Conservation (phyloP, 495 filamentous ascomycete genomes). For the Lophium mytilinum region DNA sequence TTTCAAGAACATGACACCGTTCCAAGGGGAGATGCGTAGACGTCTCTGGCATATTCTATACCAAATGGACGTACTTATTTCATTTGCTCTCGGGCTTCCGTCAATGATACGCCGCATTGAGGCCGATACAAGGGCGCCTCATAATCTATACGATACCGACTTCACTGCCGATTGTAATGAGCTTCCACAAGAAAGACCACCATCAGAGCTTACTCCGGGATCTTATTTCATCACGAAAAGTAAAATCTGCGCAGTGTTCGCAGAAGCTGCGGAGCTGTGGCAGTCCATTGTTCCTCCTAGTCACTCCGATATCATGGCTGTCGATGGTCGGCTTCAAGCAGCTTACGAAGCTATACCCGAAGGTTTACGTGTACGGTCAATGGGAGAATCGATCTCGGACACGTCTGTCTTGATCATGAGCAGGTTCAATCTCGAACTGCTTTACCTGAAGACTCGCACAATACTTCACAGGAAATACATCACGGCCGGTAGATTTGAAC, state of each 20-base stretch:
- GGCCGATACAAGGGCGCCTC: slow-evolving; percentile 27
- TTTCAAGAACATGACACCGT: slow-evolving; percentile 28
- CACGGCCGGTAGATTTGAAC: slow-evolving; percentile 25
- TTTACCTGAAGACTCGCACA: slow-evolving; percentile 38
- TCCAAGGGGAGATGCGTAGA: slow-evolving; percentile 34
- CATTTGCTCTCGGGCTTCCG: slow-evolving; percentile 32
- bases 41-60: slow-evolving; percentile 28
- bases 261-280: slow-evolving; percentile 38
- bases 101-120: slow-evolving; percentile 27
- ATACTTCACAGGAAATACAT: slow-evolving; percentile 41
- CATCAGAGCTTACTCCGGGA: slow-evolving; percentile 28
- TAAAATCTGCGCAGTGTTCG: slow-evolving; percentile 36
- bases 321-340: slow-evolving; percentile 34
- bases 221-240: slow-evolving; percentile 38
- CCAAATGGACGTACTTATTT: slow-evolving; percentile 31
- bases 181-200: slow-evolving; percentile 23
- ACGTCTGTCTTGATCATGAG: slow-evolving; percentile 33
- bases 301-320: slow-evolving; percentile 33
- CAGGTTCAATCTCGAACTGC: slow-evolving; percentile 36
- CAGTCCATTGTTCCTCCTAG: slow-evolving; percentile 30
- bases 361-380: slow-evolving; percentile 30
- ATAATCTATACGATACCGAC: slow-evolving; percentile 35
- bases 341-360: slow-evolving; percentile 32
- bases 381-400: slow-evolving; percentile 37
- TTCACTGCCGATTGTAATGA: slow-evolving; percentile 30